Evolutionary conservation across 2,329 filamentous ascomycete species (phyloP), one percentile per base, ranked within the genome.

Genomic region (Hypomyces rosellus): DNA sequence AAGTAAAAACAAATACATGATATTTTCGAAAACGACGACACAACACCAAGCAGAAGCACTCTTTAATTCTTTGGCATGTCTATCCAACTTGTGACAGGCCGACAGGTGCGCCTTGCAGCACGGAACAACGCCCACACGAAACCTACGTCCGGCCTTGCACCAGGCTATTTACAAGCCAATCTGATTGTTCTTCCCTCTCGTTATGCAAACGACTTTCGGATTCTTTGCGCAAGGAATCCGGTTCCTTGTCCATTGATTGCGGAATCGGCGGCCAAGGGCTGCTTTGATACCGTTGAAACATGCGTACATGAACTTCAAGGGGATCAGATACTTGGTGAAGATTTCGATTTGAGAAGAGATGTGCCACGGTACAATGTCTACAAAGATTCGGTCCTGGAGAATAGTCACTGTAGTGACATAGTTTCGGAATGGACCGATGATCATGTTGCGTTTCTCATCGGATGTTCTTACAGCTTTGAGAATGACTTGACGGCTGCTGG

Each of bases 401-500:
- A 67, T 16, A 60, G 64, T 1, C 66, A 69, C 14, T 64, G 66
- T 33, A 45, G 58, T 2, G 70, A 81, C 58, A 68, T 86, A 14
- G 57, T 64, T 1, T 58, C 65, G 2, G 63, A 79, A 38, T 86
- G 82, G 82, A 74, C 72, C 0, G 60, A 69, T 4, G 74, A 82
- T 55, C 79, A 86, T 56, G 75, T 82, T 20, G 82, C 73, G 0
- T 86, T 83, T 59, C 62, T 85, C 41, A 77, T 86, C 54, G 82
- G 81, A 8, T 86, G 82, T 60, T 81, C 75, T 1, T 85, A 77
- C 69, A 80, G 74, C 56, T 86, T 86, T 59, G 82, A 85, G 62
- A 65, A 71, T 3, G 81, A 80, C 3, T 71, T 86, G 18, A 59
- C 64, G 1, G 63, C 59, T 0, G 75, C 75, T 0, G 77, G 76